Base-by-base conservation (phyloP, 768 basidiomycete species). In the Termitomyces sp. region DNA sequence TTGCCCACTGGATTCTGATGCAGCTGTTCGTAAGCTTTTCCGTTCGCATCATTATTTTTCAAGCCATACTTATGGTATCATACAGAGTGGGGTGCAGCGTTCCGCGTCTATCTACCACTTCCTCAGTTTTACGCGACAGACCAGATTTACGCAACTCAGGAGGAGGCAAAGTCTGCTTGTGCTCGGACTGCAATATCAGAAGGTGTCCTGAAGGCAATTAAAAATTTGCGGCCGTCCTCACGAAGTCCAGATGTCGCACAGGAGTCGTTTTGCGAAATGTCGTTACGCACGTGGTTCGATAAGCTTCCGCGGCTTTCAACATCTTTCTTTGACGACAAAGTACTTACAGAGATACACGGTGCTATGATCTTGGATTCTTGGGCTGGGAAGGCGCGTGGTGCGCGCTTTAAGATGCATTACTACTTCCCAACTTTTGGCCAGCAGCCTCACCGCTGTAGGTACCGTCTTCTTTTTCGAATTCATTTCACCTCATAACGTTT, bases 241-340 rank as follows among this genome's bases (percentile, higher is more conserved):
- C 24, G 30, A 7, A 30, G n/a, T 11, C 10, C 9, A 28, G n/a
- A 9, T n/a, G 16, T 14, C 13, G 3, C n/a, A 14, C 38, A 40
- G n/a, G 38, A 52, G n/a, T 28, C 52, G 14, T 30, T 6, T 13
- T 20, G 20, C 32, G 2, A 71, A 2, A 68, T 76, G 43, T 74
- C 78, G 0, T 68, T 90, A 1, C 84, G 85, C 59, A 68, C 69
- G 1, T 89, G 84, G 67, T 86, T 79, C 63, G 85, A 86, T n/a
- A 67, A 80, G 14, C 78, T 90, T 46, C 86, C 87, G 1, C 76
- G 77, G 46, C 88, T 86, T 1, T 79, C 88, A 52, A 81, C 84
- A 0, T 83, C 86, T 58, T 63, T 72, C 11, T 73, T 86, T 10
- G 76, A 74, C 1, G 72, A 75, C 14, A 76, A 75, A 60, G 67